phyloP scores from a whole-genome alignment of 345 rosid genomes.

The Melaleuca quinquenervia region DNA sequence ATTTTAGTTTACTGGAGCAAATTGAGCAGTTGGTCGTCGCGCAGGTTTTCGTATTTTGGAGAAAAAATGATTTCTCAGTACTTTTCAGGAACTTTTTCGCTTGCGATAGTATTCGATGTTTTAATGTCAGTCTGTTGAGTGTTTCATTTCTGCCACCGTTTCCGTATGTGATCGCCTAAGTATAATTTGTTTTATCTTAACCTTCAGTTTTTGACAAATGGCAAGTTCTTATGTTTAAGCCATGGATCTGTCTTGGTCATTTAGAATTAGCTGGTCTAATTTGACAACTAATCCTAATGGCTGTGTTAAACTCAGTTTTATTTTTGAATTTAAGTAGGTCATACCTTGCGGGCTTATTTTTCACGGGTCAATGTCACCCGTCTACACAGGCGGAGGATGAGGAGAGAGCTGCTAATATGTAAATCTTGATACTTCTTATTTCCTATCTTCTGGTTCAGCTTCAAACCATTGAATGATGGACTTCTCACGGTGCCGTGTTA shows the following conservation, averaged over 20 bases:
- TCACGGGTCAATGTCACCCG: not conserved
- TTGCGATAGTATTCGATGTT: not conserved
- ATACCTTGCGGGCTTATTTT: not conserved
- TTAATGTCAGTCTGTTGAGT: not conserved
- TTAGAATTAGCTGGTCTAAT: not conserved
- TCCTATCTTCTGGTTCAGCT: not conserved
- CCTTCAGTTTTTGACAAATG: not conserved
- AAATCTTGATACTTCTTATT: not conserved
- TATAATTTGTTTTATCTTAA: not conserved
- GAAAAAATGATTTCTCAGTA: not conserved
- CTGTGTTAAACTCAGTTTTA: not conserved
- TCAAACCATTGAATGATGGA: not conserved
- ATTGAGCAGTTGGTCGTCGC: not conserved
- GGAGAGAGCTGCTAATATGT: not conserved
- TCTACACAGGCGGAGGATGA: not conserved
- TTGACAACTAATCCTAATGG: not conserved
- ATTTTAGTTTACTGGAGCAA: not conserved
- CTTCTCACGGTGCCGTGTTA: not conserved
- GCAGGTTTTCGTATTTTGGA: not conserved
- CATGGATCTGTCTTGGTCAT: not conserved
- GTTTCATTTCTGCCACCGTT: not conserved
- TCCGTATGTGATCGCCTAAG: not conserved
- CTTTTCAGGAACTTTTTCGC: not conserved
- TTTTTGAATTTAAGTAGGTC: not conserved
- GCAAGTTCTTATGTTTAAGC: not conserved